Percentiles rank a stretch among this genome's conserved stretches.
Conservation (phyloP, 768 basidiomycete species). For the Crepidotus variabilis region DNA sequence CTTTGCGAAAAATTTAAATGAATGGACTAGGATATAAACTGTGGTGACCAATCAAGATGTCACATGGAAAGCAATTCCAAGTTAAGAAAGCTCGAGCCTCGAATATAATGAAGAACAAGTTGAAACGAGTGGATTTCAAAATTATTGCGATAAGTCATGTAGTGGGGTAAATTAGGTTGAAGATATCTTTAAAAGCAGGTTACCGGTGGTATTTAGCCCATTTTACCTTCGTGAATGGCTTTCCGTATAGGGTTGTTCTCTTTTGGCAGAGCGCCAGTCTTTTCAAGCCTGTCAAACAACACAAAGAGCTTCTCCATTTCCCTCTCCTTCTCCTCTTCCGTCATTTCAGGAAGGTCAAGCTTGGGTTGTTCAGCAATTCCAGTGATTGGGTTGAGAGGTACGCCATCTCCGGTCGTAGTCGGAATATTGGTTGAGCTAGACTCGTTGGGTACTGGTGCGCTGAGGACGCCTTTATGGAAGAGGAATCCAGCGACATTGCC, state of each 20-base stretch:
- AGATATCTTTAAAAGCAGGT: background rate
- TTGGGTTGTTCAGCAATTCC: constrained; percentile 55
- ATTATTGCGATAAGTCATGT: background rate
- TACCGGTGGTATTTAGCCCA: constrained; percentile 8
- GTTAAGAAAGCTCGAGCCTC: background rate
- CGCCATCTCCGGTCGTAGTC: constrained; percentile 30
- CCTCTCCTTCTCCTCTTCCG: constrained; percentile 90
- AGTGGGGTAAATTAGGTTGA: background rate
- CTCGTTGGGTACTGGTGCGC: constrained; percentile 32
- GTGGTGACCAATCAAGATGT: background rate
- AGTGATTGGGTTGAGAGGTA: constrained; percentile 80
- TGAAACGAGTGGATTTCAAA: background rate
- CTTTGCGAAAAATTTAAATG: background rate
- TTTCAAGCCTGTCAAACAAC: constrained; percentile 86
- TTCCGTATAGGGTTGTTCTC: constrained; percentile 71
- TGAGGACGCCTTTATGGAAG: constrained; percentile 84
- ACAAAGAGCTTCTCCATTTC: constrained; percentile 93
- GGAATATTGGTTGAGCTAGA: constrained; percentile 26
- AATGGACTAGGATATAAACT: background rate
- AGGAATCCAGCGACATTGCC: constrained; percentile 95
- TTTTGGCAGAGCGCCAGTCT: constrained; percentile 61
- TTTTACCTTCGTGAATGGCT: constrained; percentile 47
- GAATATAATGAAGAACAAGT: background rate
- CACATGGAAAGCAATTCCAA: background rate
- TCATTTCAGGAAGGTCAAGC: constrained; percentile 57